Conservation (phyloP, 176 grass and related monocot species). For the Dendrocalamus sinicus region DNA sequence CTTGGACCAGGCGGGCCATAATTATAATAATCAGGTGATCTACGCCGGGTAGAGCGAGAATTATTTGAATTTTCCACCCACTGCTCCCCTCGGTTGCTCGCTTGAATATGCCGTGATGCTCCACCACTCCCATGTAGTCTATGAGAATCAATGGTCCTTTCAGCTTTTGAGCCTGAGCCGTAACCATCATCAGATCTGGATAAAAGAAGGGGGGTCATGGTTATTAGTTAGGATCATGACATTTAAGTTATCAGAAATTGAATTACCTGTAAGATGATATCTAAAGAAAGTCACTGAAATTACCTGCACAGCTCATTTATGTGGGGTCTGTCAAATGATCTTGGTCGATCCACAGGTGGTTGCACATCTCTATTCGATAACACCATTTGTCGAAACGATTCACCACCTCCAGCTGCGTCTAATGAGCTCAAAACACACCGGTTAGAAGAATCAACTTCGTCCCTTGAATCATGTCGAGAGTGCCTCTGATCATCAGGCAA, state of each 20-base stretch:
- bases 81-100: conserved; percentile 43
- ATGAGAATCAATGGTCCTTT: conserved; percentile 42
- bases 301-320: conserved; percentile 76
- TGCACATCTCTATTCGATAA: conserved; percentile 55
- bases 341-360: conserved; percentile 42
- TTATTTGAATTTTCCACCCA: conserved; percentile 66
- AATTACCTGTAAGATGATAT: conserved; percentile 24
- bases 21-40: conserved; percentile 65
- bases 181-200: conserved; percentile 75
- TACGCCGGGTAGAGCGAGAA: conserved; percentile 50
- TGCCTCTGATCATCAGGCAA: conserved; percentile 55
- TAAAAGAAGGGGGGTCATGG: background rate
- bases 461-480: conserved; percentile 41
- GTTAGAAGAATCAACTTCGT: conserved; percentile 45
- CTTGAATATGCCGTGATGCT: conserved; percentile 47
- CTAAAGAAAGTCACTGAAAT: conserved; percentile 32
- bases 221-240: conserved; percentile 19
- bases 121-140: conserved; percentile 47
- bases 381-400: conserved; percentile 33
- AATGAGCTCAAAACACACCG: conserved; percentile 41
- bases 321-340: conserved; percentile 52
- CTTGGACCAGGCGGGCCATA: conserved; percentile 65
- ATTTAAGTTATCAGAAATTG: conserved; percentile 16
- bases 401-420: conserved; percentile 37
- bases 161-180: conserved; percentile 56